phyloP scores from a whole-genome alignment of 768 basidiomycete genomes.

The Hirschioporus abietinus region DNA sequence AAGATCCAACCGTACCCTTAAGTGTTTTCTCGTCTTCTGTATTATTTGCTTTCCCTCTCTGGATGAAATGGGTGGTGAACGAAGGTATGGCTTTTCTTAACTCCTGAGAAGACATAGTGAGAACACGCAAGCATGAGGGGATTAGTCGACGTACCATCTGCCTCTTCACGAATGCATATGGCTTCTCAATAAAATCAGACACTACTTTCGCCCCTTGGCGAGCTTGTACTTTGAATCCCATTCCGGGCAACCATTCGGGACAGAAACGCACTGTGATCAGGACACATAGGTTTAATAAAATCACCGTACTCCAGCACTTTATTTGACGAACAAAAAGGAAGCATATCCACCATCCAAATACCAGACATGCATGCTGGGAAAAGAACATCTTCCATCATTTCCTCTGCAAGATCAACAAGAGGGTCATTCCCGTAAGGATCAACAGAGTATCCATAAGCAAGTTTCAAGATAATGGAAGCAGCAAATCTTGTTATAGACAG shows the following conservation, averaged over 20 bases:
- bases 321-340: constrained; percentile 30
- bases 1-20: not conserved
- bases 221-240: constrained; percentile 4
- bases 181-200: not conserved
- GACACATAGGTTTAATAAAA: not conserved
- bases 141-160: constrained; percentile 4
- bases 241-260: constrained; percentile 6
- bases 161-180: constrained; percentile 6
- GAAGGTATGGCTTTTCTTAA: not conserved
- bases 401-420: constrained; percentile 28
- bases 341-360: constrained; percentile 32
- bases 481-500: not conserved
- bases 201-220: not conserved
- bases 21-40: not conserved
- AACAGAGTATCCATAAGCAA: constrained; percentile 37
- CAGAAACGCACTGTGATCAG: not conserved
- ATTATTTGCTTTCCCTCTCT: not conserved
- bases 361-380: constrained; percentile 25
- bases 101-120: not conserved
- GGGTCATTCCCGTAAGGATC: constrained; percentile 25
- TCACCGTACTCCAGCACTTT: not conserved
- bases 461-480: constrained; percentile 30
- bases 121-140: not conserved
- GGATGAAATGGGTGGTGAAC: not conserved
- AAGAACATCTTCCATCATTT: constrained; percentile 23